phyloP scores from a whole-genome alignment of 1,284 basidiomycete species.

The Phenoliferia sp. region DNA sequence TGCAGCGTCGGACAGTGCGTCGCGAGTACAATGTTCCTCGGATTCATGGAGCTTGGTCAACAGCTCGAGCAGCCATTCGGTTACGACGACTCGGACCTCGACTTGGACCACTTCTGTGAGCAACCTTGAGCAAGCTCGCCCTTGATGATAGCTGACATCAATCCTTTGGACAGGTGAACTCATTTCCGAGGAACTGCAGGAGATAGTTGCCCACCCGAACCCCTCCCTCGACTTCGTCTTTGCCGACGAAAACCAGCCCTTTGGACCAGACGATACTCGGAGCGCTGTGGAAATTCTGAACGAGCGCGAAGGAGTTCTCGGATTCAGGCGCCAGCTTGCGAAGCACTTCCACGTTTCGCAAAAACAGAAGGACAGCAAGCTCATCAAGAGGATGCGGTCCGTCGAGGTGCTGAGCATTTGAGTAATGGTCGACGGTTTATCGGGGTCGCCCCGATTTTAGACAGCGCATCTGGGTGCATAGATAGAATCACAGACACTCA shows the following conservation, averaged over 20 bases:
- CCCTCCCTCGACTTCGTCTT: conserved; percentile 55
- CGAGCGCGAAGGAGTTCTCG: neutral
- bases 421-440: no score
- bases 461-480: no score
- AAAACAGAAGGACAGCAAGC: neutral
- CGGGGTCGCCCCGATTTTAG: no score
- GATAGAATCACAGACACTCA: no score
- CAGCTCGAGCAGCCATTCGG: conserved; percentile 60
- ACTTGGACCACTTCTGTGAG: conserved; percentile 61
- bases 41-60: conserved; percentile 60
- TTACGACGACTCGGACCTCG: conserved; percentile 48
- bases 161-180: no score
- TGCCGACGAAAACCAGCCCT: conserved; percentile 57
- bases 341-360: neutral
- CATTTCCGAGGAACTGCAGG: conserved; percentile 60
- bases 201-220: conserved; percentile 59
- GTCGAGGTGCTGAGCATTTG: neutral
- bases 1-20: neutral
- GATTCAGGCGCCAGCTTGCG: neutral
- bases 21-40: conserved; percentile 28
- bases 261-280: conserved; percentile 53
- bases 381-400: neutral
- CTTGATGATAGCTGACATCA: no score
- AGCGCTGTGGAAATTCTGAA: neutral
- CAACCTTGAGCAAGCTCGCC: no score